Base-by-base conservation (phyloP, 2,329 filamentous ascomycete genomes). In the Fusarium coffeatum region DNA sequence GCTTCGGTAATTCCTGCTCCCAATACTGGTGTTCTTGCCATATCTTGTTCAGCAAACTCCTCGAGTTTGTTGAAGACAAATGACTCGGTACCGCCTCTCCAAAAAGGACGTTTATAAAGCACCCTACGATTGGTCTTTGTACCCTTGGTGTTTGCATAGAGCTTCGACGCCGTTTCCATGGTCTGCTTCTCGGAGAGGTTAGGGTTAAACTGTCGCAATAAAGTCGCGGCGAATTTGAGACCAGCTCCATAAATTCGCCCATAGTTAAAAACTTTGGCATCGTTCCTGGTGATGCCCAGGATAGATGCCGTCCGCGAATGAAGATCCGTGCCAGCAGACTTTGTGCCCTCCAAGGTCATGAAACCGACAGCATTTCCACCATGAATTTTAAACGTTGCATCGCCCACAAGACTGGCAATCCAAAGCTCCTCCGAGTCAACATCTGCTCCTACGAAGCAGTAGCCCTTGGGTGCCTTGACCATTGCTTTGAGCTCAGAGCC, bases 51-150 rank as follows among this genome's bases (percentile, higher is more conserved):
- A 6, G 97, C 96, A 80, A 99, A 99, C 74, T 98, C 94, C 82
- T 99, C 97, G 1, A 99, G 88, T 76, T 93, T 96, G 82, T 99
- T 99, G 86, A 99, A 99, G 10, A 99, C 95, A 73, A 98, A 96
- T 0, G 93, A 97, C 78, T 99, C 96, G 0, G 96, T 98, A 10
- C 96, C 96, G 30, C 96, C 96, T 54, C 94, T 90, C 95, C 96
- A 99, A 79, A 99, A 99, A 0, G 92, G 83, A 10, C 89, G 86
- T 59, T 93, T 90, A 75, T 89, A 87, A 8, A 98, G 81, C 0
- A 85, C 74, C 72, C 91, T 96, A 28, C 92, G 87, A 46, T 85
- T 91, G 0, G 93, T 97, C 77, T 96, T 96, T 55, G 90, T 88
- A 25, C 96, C 96, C 79, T 99, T 99, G 3, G 96, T 99, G 64